Base-by-base conservation (phyloP, 768 basidiomycete genomes). In the Lentinula aciculospora region DNA sequence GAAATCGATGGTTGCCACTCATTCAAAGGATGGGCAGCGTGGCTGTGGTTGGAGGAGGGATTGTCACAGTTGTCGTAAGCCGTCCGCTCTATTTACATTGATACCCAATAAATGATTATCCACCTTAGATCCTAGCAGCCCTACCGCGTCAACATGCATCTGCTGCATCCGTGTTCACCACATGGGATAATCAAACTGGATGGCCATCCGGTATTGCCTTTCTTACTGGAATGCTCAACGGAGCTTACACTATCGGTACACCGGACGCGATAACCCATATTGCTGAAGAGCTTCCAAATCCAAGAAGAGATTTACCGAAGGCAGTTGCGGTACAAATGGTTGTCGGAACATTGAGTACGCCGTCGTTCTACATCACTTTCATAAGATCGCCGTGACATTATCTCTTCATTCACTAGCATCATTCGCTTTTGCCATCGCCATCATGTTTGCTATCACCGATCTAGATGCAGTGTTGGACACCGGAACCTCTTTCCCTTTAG, bases 191-290 rank as follows among this genome's bases (percentile, higher is more conserved):
- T 28, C 36, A 46, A 42, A 62, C 61, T 29, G 61, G 61, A 21
- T 62, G 61, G 61, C 59, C 61, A 9, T 56, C 55, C 40, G 58
- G 61, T 25, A 58, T 62, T 32, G 61, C 58, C 29, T 62, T 62
- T 39, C 58, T 62, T 10, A 54, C 61, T 21, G 61, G 61, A 3
- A 62, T 62, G 61, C 58, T 62, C 45, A 62, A 62, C 58, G 61
- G 61, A 31, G 58, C 61, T 6, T 62, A 59, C 45, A 44, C 61
- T 10, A 62, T 62, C 25, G 61, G 61, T 45, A 62, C 61, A n/a
- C 61, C 61, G 3, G 61, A 62, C 37, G 58, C 61, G 12, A 56
- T 62, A 36, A 57, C 61, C 25, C 61, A 62, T 53, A 59, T 62
- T 31, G 61, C 61, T 32, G 61, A 62, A 42, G 61, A 62, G 54